Evolutionary conservation across 495 filamentous ascomycete species (phyloP).

Genomic region (Halenospora varia): DNA sequence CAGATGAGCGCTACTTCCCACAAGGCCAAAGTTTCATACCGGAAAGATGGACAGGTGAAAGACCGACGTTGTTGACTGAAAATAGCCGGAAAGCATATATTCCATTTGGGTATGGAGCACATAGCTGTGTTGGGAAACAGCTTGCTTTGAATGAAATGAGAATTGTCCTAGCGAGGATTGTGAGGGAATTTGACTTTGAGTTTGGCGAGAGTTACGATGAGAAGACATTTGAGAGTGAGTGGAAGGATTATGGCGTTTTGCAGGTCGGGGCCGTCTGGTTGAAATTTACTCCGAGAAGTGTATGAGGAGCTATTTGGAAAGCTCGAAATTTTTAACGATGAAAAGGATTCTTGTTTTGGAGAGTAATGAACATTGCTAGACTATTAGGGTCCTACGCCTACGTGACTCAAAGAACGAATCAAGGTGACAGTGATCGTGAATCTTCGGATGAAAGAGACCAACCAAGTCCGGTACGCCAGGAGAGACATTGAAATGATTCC

Average conservation of each 20-base stretch:
- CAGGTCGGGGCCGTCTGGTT: slow-evolving; percentile 10
- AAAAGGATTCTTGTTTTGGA: too few relatives aligned
- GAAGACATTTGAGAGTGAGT: slow-evolving; percentile 27
- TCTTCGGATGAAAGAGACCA: too few relatives aligned
- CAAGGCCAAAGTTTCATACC: slow-evolving; percentile 43
- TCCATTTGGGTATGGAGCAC: slow-evolving; percentile 45
- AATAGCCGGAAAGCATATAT: slow-evolving; percentile 36
- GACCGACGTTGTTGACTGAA: slow-evolving; percentile 39
- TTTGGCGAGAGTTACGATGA: slow-evolving; percentile 41
- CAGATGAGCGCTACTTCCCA: slow-evolving; percentile 38
- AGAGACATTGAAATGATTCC: too few relatives aligned
- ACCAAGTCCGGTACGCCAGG: too few relatives aligned
- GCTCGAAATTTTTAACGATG: too few relatives aligned
- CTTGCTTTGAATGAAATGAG: slow-evolving; percentile 48
- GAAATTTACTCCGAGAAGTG: not conserved
- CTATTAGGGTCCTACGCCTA: too few relatives aligned
- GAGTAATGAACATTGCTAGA: too few relatives aligned
- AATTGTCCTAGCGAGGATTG: slow-evolving; percentile 36
- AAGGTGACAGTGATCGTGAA: too few relatives aligned
- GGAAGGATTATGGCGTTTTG: slow-evolving; percentile 31
- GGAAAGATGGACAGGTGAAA: slow-evolving; percentile 45
- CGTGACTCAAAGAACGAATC: too few relatives aligned
- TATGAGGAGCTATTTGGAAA: not conserved
- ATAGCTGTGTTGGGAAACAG: slow-evolving; percentile 47
- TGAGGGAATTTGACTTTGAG: slow-evolving; percentile 38